Evolutionary conservation across 768 basidiomycete species (phyloP).

Genomic region (Termitomyces sp.): DNA sequence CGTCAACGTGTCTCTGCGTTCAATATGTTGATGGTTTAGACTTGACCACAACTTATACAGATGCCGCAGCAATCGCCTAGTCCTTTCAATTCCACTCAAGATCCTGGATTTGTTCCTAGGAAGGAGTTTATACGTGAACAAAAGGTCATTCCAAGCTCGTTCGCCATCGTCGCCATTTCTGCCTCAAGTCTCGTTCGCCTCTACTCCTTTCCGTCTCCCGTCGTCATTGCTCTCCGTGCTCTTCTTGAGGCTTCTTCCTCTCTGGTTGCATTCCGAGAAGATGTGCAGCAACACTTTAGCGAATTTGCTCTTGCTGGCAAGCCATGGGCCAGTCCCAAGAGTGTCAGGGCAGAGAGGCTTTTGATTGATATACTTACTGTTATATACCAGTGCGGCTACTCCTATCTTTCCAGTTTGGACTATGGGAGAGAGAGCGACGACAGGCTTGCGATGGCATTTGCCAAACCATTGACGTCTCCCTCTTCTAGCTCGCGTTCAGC

Average conservation of each 20-base stretch:
- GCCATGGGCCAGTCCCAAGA: conserved; percentile 71
- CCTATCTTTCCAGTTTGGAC: conserved; percentile 63
- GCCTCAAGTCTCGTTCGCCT: conserved; percentile 59
- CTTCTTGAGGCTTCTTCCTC: conserved; percentile 44
- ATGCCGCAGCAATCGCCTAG: conserved; percentile 13
- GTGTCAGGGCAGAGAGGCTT: conserved; percentile 58
- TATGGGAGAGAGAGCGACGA: conserved; percentile 77
- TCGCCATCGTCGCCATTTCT: conserved; percentile 67
- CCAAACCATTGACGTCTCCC: conserved; percentile 35
- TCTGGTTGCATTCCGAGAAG: conserved; percentile 46
- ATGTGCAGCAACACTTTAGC: conserved; percentile 48
- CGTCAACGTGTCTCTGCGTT: conserved; percentile 15
- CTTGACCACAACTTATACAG: background rate
- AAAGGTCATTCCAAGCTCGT: conserved; percentile 44
- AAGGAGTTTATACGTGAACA: conserved; percentile 68
- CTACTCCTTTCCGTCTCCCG: conserved; percentile 57
- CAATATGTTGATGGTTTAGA: background rate
- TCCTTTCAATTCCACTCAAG: conserved; percentile 20
- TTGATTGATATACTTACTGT: conserved; percentile 60
- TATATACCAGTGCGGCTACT: conserved; percentile 58
- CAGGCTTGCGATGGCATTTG: conserved; percentile 65
- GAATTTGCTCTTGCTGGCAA: conserved; percentile 66
- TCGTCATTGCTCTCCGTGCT: conserved; percentile 48
- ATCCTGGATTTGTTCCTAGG: conserved; percentile 56
- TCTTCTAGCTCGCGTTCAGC: conserved; percentile 19